Evolutionary conservation across 306 rosid species (phyloP).

Genomic region (Hippophae gyantsensis): DNA sequence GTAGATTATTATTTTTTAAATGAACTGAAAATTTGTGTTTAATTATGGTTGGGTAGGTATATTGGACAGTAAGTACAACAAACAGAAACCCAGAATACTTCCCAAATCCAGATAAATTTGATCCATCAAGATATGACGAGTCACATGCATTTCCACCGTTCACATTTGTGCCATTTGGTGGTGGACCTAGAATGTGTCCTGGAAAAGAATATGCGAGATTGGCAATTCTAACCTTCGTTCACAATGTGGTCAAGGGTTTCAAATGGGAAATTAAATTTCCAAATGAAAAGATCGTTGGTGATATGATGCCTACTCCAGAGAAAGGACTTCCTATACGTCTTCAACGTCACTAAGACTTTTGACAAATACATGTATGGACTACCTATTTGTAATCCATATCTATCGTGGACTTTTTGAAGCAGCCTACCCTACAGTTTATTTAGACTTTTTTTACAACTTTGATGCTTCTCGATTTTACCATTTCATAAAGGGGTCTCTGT

Average conservation of each 20-base stretch:
- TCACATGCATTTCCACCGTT: slow-evolving; percentile 12
- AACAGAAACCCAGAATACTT: slow-evolving; percentile 26
- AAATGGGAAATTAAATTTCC: slow-evolving; percentile 24
- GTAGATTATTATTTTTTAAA: no score
- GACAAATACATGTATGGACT: no score
- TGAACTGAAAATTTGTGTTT: not conserved
- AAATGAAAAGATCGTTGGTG: slow-evolving; percentile 23
- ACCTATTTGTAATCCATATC: no score
- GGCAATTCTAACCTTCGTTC: slow-evolving; percentile 28
- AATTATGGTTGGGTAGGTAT: slow-evolving; percentile 10
- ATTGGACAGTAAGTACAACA: slow-evolving; percentile 36
- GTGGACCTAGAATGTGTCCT: slow-evolving; percentile 34
- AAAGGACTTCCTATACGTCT: slow-evolving; percentile 31
- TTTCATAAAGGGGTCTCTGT: no score
- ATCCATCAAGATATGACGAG: slow-evolving; percentile 23
- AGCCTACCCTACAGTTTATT: no score
- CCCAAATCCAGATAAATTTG: slow-evolving; percentile 28
- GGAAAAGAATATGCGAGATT: slow-evolving; percentile 36
- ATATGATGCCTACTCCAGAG: slow-evolving; percentile 37
- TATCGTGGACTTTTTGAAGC: no score
- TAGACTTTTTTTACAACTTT: no score
- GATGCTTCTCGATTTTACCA: no score
- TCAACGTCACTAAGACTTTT: not conserved
- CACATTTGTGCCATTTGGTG: slow-evolving; percentile 32
- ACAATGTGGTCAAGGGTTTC: slow-evolving; percentile 27